Percentiles rank a stretch among this genome's conserved stretches.
These are phyloP conservation scores for Chytriomyces hyalinus DNA, from an alignment of 192 early-diverging fungal species.

Conservation along the genomic window DNA sequence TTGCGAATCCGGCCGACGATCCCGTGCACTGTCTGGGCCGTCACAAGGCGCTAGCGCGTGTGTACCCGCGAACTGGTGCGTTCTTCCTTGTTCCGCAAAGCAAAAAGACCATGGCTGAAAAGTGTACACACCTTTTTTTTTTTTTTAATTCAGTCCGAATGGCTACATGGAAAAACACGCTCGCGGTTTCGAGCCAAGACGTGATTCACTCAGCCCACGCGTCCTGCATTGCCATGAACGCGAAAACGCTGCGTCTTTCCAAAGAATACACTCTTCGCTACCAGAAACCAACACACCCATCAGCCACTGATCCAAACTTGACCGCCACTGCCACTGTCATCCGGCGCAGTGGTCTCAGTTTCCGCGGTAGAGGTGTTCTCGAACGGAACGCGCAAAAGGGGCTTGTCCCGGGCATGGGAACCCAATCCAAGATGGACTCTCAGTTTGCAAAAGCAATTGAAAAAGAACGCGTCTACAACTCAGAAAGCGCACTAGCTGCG, in stretches of 20 bases:
- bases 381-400: conserved; percentile 19
- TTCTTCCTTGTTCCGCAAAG: conserved; percentile 36
- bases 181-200: not conserved
- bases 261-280: conserved; percentile 23
- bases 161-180: conserved; percentile 5
- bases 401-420: conserved; percentile 9
- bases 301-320: not conserved
- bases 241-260: conserved; percentile 20
- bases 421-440: not conserved
- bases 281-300: not conserved
- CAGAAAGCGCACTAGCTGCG: not conserved
- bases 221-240: not conserved
- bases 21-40: conserved; percentile 42
- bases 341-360: conserved; percentile 39
- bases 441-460: conserved; percentile 1
- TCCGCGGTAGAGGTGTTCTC: conserved; percentile 40
- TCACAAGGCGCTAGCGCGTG: conserved; percentile 48
- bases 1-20: conserved; percentile 45
- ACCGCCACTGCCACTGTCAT: not conserved
- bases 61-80: conserved; percentile 34
- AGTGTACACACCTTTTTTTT: not conserved
- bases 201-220: not conserved
- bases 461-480: not conserved
- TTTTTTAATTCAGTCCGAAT: not conserved
- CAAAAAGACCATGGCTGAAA: conserved; percentile 32